Percentiles rank a stretch among this genome's conserved stretches.
These are phyloP conservation scores for Alternaria gansuensis DNA, from an alignment of 2,329 filamentous ascomycete genomes.

Conservation along the genomic window DNA sequence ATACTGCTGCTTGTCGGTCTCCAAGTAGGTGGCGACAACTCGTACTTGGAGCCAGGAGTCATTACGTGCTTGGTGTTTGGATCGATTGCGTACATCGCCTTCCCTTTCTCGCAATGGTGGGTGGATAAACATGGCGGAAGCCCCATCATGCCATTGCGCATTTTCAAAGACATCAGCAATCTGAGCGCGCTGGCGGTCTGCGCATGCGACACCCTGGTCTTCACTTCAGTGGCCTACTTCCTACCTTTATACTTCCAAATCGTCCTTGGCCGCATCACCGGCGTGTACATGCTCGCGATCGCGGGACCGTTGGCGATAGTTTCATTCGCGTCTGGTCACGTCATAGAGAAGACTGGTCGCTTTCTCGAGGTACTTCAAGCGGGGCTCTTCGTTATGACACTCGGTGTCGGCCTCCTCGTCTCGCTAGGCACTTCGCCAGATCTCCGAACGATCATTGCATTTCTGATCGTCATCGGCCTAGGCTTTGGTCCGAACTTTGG, in stretches of 20 bases:
- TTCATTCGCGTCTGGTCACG: slow-evolving; percentile 58
- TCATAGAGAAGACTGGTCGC: slow-evolving; percentile 56
- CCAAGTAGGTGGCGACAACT: slow-evolving; percentile 60
- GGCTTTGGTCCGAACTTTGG: slow-evolving; percentile 66
- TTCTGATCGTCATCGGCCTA: slow-evolving; percentile 61
- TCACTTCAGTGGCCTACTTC: slow-evolving; percentile 74
- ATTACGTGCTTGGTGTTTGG: slow-evolving; percentile 63
- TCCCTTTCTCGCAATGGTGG: slow-evolving; percentile 71
- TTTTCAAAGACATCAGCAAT: slow-evolving; percentile 67
- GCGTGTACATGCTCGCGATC: slow-evolving; percentile 69
- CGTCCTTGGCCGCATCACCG: slow-evolving; percentile 67
- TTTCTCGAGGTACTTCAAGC: slow-evolving; percentile 52
- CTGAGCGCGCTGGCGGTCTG: slow-evolving; percentile 63
- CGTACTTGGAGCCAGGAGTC: slow-evolving; percentile 61
- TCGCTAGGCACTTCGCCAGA: slow-evolving; percentile 25
- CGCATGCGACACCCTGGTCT: slow-evolving; percentile 64
- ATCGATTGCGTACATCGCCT: slow-evolving; percentile 55
- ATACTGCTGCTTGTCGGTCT: slow-evolving; percentile 63
- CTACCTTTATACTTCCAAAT: slow-evolving; percentile 79
- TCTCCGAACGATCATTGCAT: slow-evolving; percentile 54
- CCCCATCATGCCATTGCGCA: slow-evolving; percentile 74
- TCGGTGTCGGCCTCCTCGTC: slow-evolving; percentile 49
- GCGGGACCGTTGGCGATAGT: slow-evolving; percentile 57
- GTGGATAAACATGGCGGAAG: slow-evolving; percentile 66
- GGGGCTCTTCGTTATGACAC: slow-evolving; percentile 46